Conservation (phyloP, 2,329 filamentous ascomycete species). For the Zasmidium angulare region DNA sequence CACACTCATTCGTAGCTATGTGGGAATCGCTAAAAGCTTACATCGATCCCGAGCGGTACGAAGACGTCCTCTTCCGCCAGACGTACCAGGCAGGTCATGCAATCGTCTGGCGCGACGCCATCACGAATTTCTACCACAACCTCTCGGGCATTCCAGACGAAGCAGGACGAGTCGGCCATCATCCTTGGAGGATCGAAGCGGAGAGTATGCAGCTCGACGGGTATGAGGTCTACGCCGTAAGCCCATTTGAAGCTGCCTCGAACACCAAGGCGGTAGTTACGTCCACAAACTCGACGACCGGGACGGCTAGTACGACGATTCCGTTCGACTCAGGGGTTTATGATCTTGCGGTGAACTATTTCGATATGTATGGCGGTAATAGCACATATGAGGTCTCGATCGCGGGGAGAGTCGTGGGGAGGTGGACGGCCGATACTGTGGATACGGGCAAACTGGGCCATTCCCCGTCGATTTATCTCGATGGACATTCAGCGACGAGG, state of each 20-base stretch:
- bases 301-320: constrained; percentile 50
- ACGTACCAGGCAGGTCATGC: constrained; percentile 68
- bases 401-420: constrained; percentile 53
- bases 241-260: constrained; percentile 61
- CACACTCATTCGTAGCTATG: constrained; percentile 55
- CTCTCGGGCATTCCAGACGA: constrained; percentile 61
- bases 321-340: constrained; percentile 56
- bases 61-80: constrained; percentile 59
- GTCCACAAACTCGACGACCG: constrained; percentile 50
- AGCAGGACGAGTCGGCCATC: constrained; percentile 56
- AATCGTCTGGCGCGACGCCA: constrained; percentile 68
- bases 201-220: constrained; percentile 63
- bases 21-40: constrained; percentile 58
- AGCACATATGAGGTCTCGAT: constrained; percentile 58
- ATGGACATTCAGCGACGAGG: constrained; percentile 65
- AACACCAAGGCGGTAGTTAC: constrained; percentile 58
- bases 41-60: constrained; percentile 61
- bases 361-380: constrained; percentile 59
- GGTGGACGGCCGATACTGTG: constrained; percentile 46
- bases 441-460: constrained; percentile 61
- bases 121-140: constrained; percentile 64
- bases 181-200: constrained; percentile 68
- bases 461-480: constrained; percentile 57
- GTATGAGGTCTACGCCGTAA: constrained; percentile 56
- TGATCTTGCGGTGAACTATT: constrained; percentile 66